These are phyloP conservation scores for Barnettozyma salicaria DNA, from an alignment of 805 yeast species.

Conservation along the genomic window DNA sequence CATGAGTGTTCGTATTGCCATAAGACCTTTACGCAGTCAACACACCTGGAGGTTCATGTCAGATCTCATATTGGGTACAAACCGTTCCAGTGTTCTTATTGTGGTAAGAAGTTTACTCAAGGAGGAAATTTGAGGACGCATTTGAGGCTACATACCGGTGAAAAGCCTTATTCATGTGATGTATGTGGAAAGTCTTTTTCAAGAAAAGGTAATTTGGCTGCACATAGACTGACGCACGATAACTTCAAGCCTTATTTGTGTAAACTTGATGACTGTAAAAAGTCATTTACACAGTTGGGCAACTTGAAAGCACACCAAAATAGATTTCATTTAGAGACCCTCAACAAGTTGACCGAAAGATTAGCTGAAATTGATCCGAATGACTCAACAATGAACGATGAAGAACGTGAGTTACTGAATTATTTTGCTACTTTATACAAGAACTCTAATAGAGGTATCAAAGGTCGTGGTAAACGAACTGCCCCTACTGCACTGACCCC, in stretches of 20 bases:
- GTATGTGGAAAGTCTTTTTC: constrained; percentile 74
- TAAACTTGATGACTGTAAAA: constrained; percentile 73
- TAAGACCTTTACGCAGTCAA: constrained; percentile 80
- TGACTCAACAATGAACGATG: constrained; percentile 43
- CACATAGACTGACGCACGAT: constrained; percentile 79
- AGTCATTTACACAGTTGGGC: constrained; percentile 86
- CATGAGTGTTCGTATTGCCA: constrained; percentile 74
- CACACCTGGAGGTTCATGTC: constrained; percentile 85
- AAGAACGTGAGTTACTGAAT: constrained; percentile 62
- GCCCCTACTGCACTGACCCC: background rate
- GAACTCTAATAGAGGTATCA: constrained; percentile 84
- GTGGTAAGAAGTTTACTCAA: constrained; percentile 81
- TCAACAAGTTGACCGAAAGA: constrained; percentile 59
- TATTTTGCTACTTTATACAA: constrained; percentile 81
- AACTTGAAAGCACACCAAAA: constrained; percentile 93
- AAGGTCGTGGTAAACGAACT: constrained; percentile 72
- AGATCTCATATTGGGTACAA: constrained; percentile 83
- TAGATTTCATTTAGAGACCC: constrained; percentile 70
- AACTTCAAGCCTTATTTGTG: constrained; percentile 75
- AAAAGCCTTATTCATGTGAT: constrained; percentile 80
- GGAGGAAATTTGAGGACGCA: constrained; percentile 89
- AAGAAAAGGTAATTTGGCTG: constrained; percentile 86
- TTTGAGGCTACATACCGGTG: constrained; percentile 82
- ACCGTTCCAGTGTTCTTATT: constrained; percentile 74
- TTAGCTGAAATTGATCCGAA: constrained; percentile 57